Evolutionary conservation across 1,284 basidiomycete genomes (phyloP).

Genomic region (Uromyces viciae-fabae): DNA sequence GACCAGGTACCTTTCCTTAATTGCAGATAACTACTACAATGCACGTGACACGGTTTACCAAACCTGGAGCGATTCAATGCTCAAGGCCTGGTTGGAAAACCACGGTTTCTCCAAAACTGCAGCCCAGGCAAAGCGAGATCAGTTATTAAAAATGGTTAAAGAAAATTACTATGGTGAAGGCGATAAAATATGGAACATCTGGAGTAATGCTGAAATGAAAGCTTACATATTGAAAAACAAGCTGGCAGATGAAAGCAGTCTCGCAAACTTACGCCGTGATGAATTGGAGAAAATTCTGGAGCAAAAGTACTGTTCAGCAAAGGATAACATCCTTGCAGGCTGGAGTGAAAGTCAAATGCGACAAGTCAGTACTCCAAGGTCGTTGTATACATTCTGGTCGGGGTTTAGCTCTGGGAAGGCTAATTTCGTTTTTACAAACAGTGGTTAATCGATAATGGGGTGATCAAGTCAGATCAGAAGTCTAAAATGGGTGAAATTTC

Average conservation of each 20-base stretch:
- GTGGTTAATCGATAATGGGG: conserved; percentile 73
- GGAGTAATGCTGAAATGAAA: conserved; percentile 65
- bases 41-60: conserved; percentile 24
- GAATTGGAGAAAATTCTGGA: conserved; percentile 71
- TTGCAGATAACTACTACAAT: conserved; percentile 41
- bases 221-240: conserved; percentile 51
- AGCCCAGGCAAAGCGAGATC: conserved; percentile 46
- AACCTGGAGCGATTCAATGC: conserved; percentile 20
- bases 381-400: conserved; percentile 53
- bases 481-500: conserved; percentile 54
- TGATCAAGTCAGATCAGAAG: conserved; percentile 66
- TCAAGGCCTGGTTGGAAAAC: conserved; percentile 50
- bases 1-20: conserved; percentile 16
- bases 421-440: conserved; percentile 51
- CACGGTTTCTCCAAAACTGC: conserved; percentile 50
- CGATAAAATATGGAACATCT: conserved; percentile 50
- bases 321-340: conserved; percentile 66
- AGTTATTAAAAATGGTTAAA: conserved; percentile 36
- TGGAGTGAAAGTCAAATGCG: conserved; percentile 65
- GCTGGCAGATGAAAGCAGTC: conserved; percentile 45
- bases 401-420: conserved; percentile 59
- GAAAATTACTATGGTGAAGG: conserved; percentile 48
- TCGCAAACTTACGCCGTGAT: conserved; percentile 60
- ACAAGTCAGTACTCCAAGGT: conserved; percentile 11
- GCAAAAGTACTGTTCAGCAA: conserved; percentile 69